Percentiles rank a stretch among this genome's conserved stretches.
Evolutionary conservation across 2,329 filamentous ascomycete genomes (phyloP).

Genomic region (Penicillium sp.): DNA sequence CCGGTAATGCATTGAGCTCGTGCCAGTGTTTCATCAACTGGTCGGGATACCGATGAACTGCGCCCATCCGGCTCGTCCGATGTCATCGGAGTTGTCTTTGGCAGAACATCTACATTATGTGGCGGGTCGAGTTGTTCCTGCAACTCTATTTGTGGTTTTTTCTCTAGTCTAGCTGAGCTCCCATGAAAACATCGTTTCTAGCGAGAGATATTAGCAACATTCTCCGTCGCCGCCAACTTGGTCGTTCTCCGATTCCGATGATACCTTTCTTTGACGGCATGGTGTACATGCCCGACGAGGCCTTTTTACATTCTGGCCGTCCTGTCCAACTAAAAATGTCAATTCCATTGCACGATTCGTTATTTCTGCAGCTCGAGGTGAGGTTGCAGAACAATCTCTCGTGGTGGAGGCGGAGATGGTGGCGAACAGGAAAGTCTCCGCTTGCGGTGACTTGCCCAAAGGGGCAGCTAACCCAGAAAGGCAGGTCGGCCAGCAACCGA

Average conservation of each 20-base stretch:
- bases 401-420: background rate
- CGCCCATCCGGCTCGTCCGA: background rate
- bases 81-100: background rate
- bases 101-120: background rate
- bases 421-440: background rate
- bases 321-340: constrained; percentile 17
- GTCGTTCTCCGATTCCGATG: background rate
- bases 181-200: constrained; percentile 8
- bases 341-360: constrained; percentile 12
- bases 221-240: background rate
- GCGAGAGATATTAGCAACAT: background rate
- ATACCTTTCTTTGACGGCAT: constrained; percentile 20
- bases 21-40: background rate
- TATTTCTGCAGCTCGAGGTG: background rate
- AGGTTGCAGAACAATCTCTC: background rate
- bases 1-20: background rate
- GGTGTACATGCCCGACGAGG: constrained; percentile 12
- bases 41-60: background rate
- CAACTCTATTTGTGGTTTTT: background rate
- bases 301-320: constrained; percentile 13
- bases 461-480: background rate
- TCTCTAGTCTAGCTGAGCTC: background rate
- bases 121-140: too few species aligned
- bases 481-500: background rate
- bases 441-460: background rate